Evolutionary conservation across 129 eudicot genomes (phyloP), one percentile per base, ranked within the genome.

Genomic region (Pulicaria dysenterica): DNA sequence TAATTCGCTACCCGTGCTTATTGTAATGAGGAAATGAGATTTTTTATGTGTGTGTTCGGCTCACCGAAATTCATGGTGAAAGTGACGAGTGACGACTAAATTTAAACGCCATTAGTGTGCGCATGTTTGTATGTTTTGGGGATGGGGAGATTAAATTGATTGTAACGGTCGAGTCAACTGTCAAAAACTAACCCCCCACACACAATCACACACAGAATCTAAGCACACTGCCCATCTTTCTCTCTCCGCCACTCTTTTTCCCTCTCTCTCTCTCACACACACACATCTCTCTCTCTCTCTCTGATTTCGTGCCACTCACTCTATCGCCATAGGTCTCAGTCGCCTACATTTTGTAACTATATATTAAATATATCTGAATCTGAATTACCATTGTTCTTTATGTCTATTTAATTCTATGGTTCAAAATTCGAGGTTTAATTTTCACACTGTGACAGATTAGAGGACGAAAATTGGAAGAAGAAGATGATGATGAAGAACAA

Each of bases 141-240:
- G 16, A 57, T 56, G 76, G 73, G 37, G 72, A 71, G 50, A 64
- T 36, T 73, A 79, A 73, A 76, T 67, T 73, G 85, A 75, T 73
- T 58, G 67, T 40, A 61, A 61, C 67, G 67, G 67, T 82, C 78
- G 77, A 83, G 92, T 87, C 94, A 87, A 90, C 89, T 87, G 91
- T 85, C 92, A 84, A 73, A 77, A 85, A 85, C 85, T 73, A 80
- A 88, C 73, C 73, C 92, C 88, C 90, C 89, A 90, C 79, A 90
- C 80, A 83, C 91, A 83, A 34, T 31, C 41, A 72, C 39, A 81
- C 85, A 68, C 92, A 91, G 89, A 91, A 84, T 82, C 88, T 91
- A 77, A 58, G 82, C 91, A 79, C 82, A 75, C 89, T 75, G 82
- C 73, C 77, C 75, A 74, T 83, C 55, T 84, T 56, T 84, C 82